Percentiles rank a stretch among this genome's conserved stretches.
These are phyloP conservation scores for Solidago caesia DNA, from an alignment of 129 eudicot genomes.

Conservation along the genomic window DNA sequence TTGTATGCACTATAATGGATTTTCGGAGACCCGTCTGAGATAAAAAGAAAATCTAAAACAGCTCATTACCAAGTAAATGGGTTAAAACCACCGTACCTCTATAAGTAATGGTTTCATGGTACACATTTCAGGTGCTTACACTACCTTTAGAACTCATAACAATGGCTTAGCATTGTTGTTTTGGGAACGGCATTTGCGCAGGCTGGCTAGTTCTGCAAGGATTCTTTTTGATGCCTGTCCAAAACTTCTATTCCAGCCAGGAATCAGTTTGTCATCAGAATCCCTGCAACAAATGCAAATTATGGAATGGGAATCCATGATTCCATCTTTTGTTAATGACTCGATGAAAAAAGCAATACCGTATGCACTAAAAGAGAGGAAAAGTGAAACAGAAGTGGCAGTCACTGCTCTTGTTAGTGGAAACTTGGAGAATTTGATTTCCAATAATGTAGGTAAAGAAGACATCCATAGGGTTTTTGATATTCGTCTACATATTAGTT, in stretches of 20 bases:
- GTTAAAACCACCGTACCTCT: not conserved
- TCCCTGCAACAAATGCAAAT: slow-evolving; percentile 21
- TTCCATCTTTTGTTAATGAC: slow-evolving; percentile 45
- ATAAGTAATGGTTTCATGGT: not conserved
- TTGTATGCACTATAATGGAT: not conserved
- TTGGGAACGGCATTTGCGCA: slow-evolving; percentile 69
- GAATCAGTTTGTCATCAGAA: slow-evolving; percentile 1
- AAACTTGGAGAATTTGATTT: slow-evolving; percentile 40
- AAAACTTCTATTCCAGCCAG: slow-evolving; percentile 42
- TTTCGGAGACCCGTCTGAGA: not conserved
- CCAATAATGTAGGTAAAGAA: slow-evolving; percentile 34
- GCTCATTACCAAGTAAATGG: not conserved
- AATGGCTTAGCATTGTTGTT: slow-evolving; percentile 51
- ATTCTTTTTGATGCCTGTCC: slow-evolving; percentile 50
- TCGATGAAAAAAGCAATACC: slow-evolving; percentile 59
- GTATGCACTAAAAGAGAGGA: slow-evolving; percentile 40
- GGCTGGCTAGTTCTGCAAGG: slow-evolving; percentile 64
- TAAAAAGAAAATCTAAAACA: not conserved
- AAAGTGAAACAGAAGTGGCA: slow-evolving; percentile 56
- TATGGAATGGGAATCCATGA: slow-evolving; percentile 47
- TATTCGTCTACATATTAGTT: slow-evolving; percentile 60
- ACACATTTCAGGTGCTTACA: slow-evolving; percentile 75
- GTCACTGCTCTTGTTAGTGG: slow-evolving; percentile 69
- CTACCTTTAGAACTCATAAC: slow-evolving; percentile 76
- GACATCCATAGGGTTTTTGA: slow-evolving; percentile 40